Base-by-base conservation (phyloP, 2,329 filamentous ascomycete genomes). In the Pseudocercospora fuligena region DNA sequence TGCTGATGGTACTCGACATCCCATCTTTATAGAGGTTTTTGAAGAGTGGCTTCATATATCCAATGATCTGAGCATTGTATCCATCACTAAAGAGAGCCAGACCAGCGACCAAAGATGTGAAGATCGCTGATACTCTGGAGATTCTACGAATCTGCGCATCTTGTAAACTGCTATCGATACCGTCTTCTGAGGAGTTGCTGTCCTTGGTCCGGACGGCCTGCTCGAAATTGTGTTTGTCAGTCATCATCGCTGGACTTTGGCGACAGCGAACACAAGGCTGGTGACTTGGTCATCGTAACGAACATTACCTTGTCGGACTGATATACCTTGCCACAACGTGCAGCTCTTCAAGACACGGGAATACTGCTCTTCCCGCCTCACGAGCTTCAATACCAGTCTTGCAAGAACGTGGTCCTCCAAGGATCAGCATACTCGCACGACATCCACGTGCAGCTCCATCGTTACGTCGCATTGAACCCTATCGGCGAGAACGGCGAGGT, bases 61-160 rank as follows among this genome's bases (percentile, higher is more conserved):
- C 82, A 66, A 83, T 82, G 40, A 83, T 78, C 11, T 80, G 75
- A 3, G 77, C 79, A 71, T 80, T 79, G 72, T 80, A 80, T 7
- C 78, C 25, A 43, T 53, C 43, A 54, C 46, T 47, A 57, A 61
- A 58, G 40, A 83, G 80, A 2, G 82, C 82, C 3, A 84, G 76
- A 5, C 81, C 82, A 0, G 81, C 81, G 66, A 83, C 83, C 1
- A 83, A 69, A 12, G 83, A 77, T 21, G 75, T 80, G 78, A 83
- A 81, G 36, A 82, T 68, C 73, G 80, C 82, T 1, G 75, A 78
- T 40, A 66, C 62, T 21, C 56, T 61, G 5, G 66, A 71, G 36
- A 71, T 61, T 43, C 63, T 65, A 43, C 64, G 58, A 29, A 71
- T 56, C 8, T 43, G 7, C 8, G 27, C 61, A 43, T 63, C 65